Percentiles rank a stretch among this genome's conserved stretches.
Conservation (phyloP, 2,329 filamentous ascomycete species). For the Sporothrix brunneoviolacea region DNA sequence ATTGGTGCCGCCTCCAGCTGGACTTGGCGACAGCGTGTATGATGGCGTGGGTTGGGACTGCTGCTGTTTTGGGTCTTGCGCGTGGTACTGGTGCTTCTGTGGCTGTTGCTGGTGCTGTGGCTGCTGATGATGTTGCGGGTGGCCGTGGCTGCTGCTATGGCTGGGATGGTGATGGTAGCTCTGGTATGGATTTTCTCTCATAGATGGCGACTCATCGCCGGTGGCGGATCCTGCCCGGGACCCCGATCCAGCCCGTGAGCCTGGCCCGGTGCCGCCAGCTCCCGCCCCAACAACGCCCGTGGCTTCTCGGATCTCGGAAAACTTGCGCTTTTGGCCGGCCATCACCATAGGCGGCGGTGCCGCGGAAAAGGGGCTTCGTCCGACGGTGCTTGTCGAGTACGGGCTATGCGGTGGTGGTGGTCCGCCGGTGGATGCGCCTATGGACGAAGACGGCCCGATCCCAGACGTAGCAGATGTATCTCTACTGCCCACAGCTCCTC, state of each 20-base stretch:
- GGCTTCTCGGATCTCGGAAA: slow-evolving; percentile 23
- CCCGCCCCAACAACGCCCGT: slow-evolving; percentile 7
- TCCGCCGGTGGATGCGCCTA: not conserved
- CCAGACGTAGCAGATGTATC: not conserved
- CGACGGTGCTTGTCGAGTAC: slow-evolving; percentile 2
- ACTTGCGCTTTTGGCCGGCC: slow-evolving; percentile 37
- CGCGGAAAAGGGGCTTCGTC: slow-evolving; percentile 14
- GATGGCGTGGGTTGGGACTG: not conserved
- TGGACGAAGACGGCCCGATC: too few species aligned
- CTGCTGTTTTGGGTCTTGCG: slow-evolving; percentile 13
- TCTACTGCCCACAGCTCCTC: not conserved
- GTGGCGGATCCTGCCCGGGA: slow-evolving; percentile 3
- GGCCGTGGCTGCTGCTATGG: slow-evolving; percentile 5
- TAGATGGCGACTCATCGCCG: slow-evolving; percentile 12
- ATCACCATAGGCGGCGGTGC: slow-evolving; percentile 22
- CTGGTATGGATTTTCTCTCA: slow-evolving; percentile 11
- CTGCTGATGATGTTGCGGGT: slow-evolving; percentile 9
- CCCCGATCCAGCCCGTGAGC: not conserved
- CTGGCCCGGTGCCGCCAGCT: not conserved
- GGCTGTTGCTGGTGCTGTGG: not conserved
- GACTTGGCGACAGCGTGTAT: not conserved
- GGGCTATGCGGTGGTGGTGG: slow-evolving; percentile 7
- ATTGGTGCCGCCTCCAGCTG: not conserved
- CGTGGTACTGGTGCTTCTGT: slow-evolving; percentile 6
- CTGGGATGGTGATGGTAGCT: slow-evolving; percentile 3